phyloP scores from a whole-genome alignment of 2,329 filamentous ascomycete genomes.

The Lecanoromycetidae sp. region DNA sequence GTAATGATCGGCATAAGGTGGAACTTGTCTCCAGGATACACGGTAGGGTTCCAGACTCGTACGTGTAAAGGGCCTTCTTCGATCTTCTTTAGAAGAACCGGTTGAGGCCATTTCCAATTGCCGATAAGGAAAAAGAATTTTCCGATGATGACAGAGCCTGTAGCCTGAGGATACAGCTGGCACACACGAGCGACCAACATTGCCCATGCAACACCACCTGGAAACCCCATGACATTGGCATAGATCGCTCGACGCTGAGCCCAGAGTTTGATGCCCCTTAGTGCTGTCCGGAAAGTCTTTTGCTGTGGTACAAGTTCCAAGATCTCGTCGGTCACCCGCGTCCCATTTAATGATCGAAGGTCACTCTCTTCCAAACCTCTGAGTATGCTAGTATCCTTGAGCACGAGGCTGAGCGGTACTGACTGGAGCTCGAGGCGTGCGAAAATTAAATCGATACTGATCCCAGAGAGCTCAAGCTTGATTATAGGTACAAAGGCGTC shows the following conservation, averaged over 20 bases:
- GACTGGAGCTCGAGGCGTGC: constrained; percentile 61
- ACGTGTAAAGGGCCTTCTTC: constrained; percentile 71
- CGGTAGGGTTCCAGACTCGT: constrained; percentile 84
- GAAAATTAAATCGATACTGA: constrained; percentile 92
- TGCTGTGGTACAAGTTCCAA: constrained; percentile 76
- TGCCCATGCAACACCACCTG: constrained; percentile 93
- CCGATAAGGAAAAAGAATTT: constrained; percentile 93
- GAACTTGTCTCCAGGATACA: constrained; percentile 67
- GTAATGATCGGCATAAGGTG: constrained; percentile 98
- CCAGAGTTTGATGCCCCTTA: constrained; percentile 93
- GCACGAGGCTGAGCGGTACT: constrained; percentile 58
- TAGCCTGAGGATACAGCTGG: constrained; percentile 88
- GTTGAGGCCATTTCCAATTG: constrained; percentile 86
- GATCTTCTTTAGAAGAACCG: constrained; percentile 79
- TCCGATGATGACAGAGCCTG: constrained; percentile 72
- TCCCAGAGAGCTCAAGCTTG: constrained; percentile 81
- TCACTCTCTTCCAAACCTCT: constrained; percentile 78
- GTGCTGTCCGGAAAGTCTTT: constrained; percentile 75
- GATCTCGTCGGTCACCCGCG: constrained; percentile 87
- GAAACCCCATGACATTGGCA: constrained; percentile 91
- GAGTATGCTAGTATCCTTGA: constrained; percentile 74
- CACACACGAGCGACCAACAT: constrained; percentile 95
- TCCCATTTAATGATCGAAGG: constrained; percentile 83
- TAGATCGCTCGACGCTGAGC: constrained; percentile 86
- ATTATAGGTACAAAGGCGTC: constrained; percentile 95